Percentiles rank a stretch among this genome's conserved stretches.
Evolutionary conservation across 2,329 filamentous ascomycete genomes (phyloP).

Genomic region (Pyrenochaeta sp.): DNA sequence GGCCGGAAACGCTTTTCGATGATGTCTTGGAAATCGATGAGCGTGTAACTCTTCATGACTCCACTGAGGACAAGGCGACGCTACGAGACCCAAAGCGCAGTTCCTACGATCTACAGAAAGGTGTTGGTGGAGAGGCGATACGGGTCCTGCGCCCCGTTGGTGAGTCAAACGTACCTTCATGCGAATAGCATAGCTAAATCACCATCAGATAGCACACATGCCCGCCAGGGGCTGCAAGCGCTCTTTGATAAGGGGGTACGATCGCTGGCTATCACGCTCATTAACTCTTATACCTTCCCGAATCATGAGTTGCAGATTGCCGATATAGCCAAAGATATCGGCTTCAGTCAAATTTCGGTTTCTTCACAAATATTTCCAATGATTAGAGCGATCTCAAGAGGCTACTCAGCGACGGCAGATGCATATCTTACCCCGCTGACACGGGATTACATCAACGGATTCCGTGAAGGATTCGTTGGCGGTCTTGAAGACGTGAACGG

Average conservation of each 20-base stretch:
- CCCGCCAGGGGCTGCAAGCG: slow-evolving; percentile 20
- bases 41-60: slow-evolving; percentile 33
- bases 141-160: slow-evolving; percentile 21
- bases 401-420: slow-evolving; percentile 36
- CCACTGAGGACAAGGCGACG: slow-evolving; percentile 23
- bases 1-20: slow-evolving; percentile 27
- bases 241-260: slow-evolving; percentile 47
- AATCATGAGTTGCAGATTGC: slow-evolving; percentile 39
- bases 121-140: slow-evolving; percentile 26
- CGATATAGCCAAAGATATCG: slow-evolving; percentile 37
- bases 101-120: slow-evolving; percentile 16
- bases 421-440: slow-evolving; percentile 39
- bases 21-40: slow-evolving; percentile 34
- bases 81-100: slow-evolving; percentile 7
- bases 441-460: slow-evolving; percentile 31
- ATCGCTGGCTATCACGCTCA: slow-evolving; percentile 47
- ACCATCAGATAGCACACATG: slow-evolving; percentile 1
- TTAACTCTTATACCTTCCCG: slow-evolving; percentile 46
- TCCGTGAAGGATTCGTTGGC: slow-evolving; percentile 35
- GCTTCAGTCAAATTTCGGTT: slow-evolving; percentile 38
- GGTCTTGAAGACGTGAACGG: slow-evolving; percentile 28
- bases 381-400: slow-evolving; percentile 35
- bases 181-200: neutral
- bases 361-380: slow-evolving; percentile 35
- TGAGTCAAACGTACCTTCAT: neutral